Evolutionary conservation across 306 rosid genomes (phyloP).

Genomic region (Cucurbita moschata): DNA sequence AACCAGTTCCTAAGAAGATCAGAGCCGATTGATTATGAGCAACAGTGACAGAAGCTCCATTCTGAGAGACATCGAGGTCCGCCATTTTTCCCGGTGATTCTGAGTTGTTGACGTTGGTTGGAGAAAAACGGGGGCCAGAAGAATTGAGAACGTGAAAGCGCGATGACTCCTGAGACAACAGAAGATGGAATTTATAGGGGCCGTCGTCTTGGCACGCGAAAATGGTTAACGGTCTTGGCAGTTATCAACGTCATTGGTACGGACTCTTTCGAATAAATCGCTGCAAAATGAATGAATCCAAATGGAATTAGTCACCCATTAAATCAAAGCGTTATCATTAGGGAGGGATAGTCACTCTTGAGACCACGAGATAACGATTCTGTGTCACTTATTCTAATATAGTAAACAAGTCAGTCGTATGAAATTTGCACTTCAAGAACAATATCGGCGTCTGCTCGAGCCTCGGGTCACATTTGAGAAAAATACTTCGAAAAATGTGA

Average conservation of each 20-base stretch:
- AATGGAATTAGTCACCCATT: too few species aligned
- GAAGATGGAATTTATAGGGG: background rate
- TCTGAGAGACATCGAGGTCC: conserved; percentile 18
- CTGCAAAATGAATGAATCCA: background rate
- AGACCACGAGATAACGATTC: too few species aligned
- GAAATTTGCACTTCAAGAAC: too few species aligned
- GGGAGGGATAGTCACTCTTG: too few species aligned
- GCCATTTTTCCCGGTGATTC: conserved; percentile 30
- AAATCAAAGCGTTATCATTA: too few species aligned
- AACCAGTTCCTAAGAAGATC: conserved; percentile 85
- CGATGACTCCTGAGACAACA: background rate
- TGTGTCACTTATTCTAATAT: too few species aligned
- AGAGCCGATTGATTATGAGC: conserved; percentile 38
- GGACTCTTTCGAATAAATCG: background rate
- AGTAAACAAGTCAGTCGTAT: too few species aligned
- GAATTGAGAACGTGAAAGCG: background rate
- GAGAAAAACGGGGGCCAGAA: background rate
- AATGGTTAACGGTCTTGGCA: background rate
- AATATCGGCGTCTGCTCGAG: too few species aligned
- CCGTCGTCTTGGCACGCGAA: background rate
- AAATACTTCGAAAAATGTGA: too few species aligned
- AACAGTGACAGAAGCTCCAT: conserved; percentile 8
- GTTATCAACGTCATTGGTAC: background rate
- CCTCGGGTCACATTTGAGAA: too few species aligned
- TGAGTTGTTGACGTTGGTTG: background rate